A percentile compares a stretch with the other conserved stretches of the same genome.
phyloP scores from a whole-genome alignment of 768 basidiomycete species.

The Phlebiopsis gigantea region DNA sequence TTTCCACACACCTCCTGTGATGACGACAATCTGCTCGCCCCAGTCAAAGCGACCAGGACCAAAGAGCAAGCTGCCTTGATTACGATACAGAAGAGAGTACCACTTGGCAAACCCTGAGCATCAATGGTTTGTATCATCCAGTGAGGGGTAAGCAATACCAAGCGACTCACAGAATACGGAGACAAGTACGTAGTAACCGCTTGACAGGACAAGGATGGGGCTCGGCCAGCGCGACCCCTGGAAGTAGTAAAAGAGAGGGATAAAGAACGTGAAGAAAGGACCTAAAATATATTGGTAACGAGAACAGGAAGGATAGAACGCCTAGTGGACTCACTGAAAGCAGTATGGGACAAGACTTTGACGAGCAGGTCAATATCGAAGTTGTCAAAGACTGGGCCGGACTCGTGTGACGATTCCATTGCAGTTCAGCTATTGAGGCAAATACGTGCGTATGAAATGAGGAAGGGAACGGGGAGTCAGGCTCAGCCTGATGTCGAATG shows the following conservation, averaged over 20 bases:
- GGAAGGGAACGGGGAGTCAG: conserved; percentile 7
- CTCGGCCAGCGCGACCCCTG: conserved; percentile 54
- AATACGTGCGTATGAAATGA: neutral
- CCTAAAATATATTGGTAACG: conserved; percentile 36
- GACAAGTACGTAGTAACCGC: conserved; percentile 52
- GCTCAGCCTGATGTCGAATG: conserved; percentile 16
- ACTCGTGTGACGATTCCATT: conserved; percentile 24
- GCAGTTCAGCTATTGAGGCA: neutral
- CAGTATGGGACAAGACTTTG: conserved; percentile 73
- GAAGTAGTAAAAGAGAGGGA: conserved; percentile 75
- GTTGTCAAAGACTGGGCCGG: conserved; percentile 56
- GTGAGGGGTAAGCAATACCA: neutral
- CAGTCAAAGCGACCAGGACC: conserved; percentile 65
- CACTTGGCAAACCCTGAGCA: conserved; percentile 60
- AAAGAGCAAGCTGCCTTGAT: conserved; percentile 62
- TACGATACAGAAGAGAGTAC: conserved; percentile 69
- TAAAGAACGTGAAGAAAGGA: conserved; percentile 78
- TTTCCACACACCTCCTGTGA: conserved; percentile 71
- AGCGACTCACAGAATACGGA: conserved; percentile 60
- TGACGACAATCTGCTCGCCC: conserved; percentile 83
- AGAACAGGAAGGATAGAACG: neutral
- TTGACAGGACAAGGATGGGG: conserved; percentile 44
- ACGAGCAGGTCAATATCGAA: conserved; percentile 74
- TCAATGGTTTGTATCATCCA: no score
- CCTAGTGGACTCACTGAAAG: conserved; percentile 57